These are phyloP conservation scores for Otatea glauca DNA, from an alignment of 176 grass and related monocot species.

Conservation along the genomic window DNA sequence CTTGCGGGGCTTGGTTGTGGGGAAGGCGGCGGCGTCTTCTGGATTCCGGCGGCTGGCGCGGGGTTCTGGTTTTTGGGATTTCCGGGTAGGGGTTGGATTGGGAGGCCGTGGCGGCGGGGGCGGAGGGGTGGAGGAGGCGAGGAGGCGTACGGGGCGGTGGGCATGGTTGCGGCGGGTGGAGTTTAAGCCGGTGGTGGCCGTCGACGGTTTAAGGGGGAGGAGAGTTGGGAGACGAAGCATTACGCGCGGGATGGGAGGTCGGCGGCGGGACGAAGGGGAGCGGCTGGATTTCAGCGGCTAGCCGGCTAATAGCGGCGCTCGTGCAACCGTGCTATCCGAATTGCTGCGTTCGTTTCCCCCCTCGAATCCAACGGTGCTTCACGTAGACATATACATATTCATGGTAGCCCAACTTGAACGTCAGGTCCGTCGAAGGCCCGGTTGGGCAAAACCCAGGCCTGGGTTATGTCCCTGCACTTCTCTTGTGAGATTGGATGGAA, in stretches of 20 bases:
- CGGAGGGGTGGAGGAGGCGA: conserved; percentile 37
- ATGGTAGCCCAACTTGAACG: too few species aligned
- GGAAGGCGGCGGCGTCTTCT: neutral
- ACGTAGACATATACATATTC: too few species aligned
- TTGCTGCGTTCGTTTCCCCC: too few species aligned
- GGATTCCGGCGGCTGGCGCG: neutral
- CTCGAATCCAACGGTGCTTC: too few species aligned
- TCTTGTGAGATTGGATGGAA: too few species aligned
- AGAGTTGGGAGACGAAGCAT: conserved; percentile 56
- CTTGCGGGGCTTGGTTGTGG: conserved; percentile 58
- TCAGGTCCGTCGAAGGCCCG: too few species aligned
- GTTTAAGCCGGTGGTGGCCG: neutral
- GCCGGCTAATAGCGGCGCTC: neutral
- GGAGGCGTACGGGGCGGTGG: conserved; percentile 6
- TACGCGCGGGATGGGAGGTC: neutral
- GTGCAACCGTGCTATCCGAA: conserved; percentile 39
- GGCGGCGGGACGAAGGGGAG: neutral
- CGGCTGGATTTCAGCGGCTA: conserved; percentile 15
- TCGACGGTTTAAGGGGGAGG: conserved; percentile 51
- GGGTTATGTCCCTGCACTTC: too few species aligned
- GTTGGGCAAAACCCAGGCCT: too few species aligned
- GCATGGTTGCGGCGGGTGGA: conserved; percentile 28
- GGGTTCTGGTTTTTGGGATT: conserved; percentile 22
- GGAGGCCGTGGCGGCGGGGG: conserved; percentile 40
- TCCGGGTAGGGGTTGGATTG: conserved; percentile 13